Conservation (phyloP, 306 rosid species). For the Fagus crenata region DNA sequence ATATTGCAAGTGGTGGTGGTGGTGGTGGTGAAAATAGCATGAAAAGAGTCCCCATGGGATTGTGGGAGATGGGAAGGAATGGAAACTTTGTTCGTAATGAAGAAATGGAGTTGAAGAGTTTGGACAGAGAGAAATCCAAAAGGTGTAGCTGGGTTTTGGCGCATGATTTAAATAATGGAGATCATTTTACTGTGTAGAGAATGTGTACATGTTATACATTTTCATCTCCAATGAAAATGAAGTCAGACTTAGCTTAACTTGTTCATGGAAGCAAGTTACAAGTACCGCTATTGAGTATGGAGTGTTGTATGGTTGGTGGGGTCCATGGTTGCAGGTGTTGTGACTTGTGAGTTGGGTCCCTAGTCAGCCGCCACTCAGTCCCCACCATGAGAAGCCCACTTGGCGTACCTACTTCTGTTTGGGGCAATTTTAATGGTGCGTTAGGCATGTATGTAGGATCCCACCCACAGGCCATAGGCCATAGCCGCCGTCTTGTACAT, state of each 20-base stretch:
- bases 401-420: too few species aligned
- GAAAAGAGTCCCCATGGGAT: slow-evolving; percentile 40
- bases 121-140: slow-evolving; percentile 44
- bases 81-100: neutral
- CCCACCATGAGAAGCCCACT: too few species aligned
- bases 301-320: neutral
- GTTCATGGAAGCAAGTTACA: too few species aligned
- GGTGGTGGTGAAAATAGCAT: slow-evolving; percentile 42
- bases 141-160: neutral
- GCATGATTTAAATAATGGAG: neutral
- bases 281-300: neutral
- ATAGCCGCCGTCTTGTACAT: neutral
- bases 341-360: neutral
- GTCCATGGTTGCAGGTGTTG: neutral
- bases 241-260: too few species aligned
- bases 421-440: too few species aligned
- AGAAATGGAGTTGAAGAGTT: slow-evolving; percentile 22
- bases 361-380: too few species aligned
- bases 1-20: slow-evolving; percentile 19
- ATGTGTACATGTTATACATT: neutral
- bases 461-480: neutral
- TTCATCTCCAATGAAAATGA: neutral
- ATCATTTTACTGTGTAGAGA: neutral
- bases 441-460: neutral
- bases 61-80: slow-evolving; percentile 19